These are phyloP conservation scores for Striga hermonthica DNA, from an alignment of 305 asterid genomes.

Conservation along the genomic window DNA sequence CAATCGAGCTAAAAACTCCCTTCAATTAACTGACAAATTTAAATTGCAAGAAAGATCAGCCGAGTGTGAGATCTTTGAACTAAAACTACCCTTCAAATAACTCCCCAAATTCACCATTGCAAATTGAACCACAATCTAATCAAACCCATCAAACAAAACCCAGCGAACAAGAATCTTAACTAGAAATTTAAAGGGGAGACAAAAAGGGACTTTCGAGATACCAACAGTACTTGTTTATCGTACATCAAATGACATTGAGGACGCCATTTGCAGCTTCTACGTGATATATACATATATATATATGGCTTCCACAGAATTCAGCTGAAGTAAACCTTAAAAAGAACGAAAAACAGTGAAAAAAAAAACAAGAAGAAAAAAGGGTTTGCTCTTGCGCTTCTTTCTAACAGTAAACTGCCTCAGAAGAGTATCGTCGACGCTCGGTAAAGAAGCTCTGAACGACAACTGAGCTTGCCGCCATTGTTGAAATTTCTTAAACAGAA, in stretches of 20 bases:
- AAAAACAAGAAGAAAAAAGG: background rate
- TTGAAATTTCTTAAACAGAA: background rate
- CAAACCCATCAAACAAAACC: constrained; percentile 18
- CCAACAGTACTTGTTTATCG: constrained; percentile 30
- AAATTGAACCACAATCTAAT: constrained; percentile 18
- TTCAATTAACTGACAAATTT: constrained; percentile 33
- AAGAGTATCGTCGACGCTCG: constrained; percentile 66
- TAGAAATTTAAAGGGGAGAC: constrained; percentile 3
- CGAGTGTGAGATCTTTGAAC: constrained; percentile 29
- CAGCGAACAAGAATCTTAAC: constrained; percentile 27
- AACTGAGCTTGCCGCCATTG: constrained; percentile 49
- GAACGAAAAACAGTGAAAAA: background rate
- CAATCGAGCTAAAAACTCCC: constrained; percentile 31
- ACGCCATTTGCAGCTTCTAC: constrained; percentile 37
- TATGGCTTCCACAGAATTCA: constrained; percentile 16
- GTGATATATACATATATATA: no score
- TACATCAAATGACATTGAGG: constrained; percentile 52
- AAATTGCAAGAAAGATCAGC: constrained; percentile 34
- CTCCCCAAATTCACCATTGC: constrained; percentile 35
- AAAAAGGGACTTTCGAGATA: background rate
- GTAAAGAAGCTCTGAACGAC: constrained; percentile 36
- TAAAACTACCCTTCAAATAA: constrained; percentile 31
- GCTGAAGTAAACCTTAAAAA: background rate
- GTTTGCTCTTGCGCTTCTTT: constrained; percentile 19
- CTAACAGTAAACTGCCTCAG: constrained; percentile 61